Base-by-base conservation (phyloP, 768 basidiomycete genomes). In the Lentinula edodes region DNA sequence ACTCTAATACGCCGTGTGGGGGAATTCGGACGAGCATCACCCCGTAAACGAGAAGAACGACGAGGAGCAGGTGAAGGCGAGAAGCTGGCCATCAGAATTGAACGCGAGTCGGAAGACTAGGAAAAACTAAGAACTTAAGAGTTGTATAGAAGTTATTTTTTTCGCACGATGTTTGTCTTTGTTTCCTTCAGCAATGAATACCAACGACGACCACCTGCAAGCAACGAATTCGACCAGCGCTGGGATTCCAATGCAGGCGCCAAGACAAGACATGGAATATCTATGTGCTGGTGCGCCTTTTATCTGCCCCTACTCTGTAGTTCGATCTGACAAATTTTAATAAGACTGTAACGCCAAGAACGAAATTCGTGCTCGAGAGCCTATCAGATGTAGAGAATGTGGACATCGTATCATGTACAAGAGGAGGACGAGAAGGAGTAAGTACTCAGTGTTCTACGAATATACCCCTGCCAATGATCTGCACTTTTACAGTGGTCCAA, bases 361-460 rank as follows among this genome's bases (percentile, higher is more conserved):
- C 73, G 89, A 91, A 70, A 94, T 98, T 71, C 89, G 87, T 74
- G 80, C 91, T 7, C 80, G 93, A 62, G 96, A 98, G 72, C 93
- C 93, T 46, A 95, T 98, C 65, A 89, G 96, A 61, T 98, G 96
- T 76, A 83, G 91, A 66, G 94, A 98, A 71, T 98, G 96, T 69
- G 96, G 96, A 3, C 96, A 98, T 74, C 87, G 96, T 57, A 96
- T 98, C 72, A 95, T 98, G 93, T 98, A 97, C 76, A 98, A 98
- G 77, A 97, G 95, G 74, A 80, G 96, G 68, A 96, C 95, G 23
- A 91, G 84, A 70, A 81, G 93, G 80, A 95, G 96, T 98, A 68
- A 71, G 94, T 78, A n/a, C 16, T 42, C 38, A 71, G 94, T 78
- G 18, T 16, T 42, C 38, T 43, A 16, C 18, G 20, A 15, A 59